phyloP scores from a whole-genome alignment of 1,284 basidiomycete genomes.

The Melampsora americana region DNA sequence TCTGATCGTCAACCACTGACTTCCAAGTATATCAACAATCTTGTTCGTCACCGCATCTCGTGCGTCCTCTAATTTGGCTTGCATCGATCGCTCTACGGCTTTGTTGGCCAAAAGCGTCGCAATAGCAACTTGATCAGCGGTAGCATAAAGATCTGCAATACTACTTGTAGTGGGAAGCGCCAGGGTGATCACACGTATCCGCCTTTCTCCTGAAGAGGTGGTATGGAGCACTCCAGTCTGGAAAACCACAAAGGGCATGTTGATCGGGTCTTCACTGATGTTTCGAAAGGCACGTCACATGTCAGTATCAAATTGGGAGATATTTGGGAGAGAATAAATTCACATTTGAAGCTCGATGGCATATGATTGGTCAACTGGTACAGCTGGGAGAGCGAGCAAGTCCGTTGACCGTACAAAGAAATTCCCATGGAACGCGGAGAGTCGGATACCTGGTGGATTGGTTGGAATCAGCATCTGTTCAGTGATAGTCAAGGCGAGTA shows the following conservation, averaged over 20 bases:
- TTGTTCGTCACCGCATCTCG: constrained; percentile 86
- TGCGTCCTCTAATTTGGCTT: constrained; percentile 83
- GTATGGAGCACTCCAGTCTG: constrained; percentile 96
- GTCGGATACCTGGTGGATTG: constrained; percentile 68
- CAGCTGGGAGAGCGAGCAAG: constrained; percentile 90
- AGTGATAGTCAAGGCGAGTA: not conserved
- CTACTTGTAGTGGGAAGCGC: constrained; percentile 89
- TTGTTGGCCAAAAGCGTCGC: constrained; percentile 89
- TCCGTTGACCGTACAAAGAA: constrained; percentile 99
- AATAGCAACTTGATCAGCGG: constrained; percentile 89
- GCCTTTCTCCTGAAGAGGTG: constrained; percentile 86
- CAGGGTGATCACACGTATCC: constrained; percentile 90
- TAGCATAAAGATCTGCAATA: constrained; percentile 89
- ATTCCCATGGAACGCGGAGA: constrained; percentile 98
- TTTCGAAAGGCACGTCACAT: not conserved
- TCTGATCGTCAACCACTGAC: constrained; percentile 1
- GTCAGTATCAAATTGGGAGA: not conserved
- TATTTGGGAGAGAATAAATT: not conserved
- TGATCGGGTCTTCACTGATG: constrained; percentile 76
- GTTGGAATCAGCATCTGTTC: not conserved
- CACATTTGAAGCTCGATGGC: constrained; percentile 90
- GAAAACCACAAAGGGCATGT: constrained; percentile 86
- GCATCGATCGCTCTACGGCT: constrained; percentile 87
- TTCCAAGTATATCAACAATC: constrained; percentile 80
- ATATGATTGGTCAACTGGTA: constrained; percentile 94